Conservation (phyloP, 306 rosid species). For the Cicer pinnatifidum region DNA sequence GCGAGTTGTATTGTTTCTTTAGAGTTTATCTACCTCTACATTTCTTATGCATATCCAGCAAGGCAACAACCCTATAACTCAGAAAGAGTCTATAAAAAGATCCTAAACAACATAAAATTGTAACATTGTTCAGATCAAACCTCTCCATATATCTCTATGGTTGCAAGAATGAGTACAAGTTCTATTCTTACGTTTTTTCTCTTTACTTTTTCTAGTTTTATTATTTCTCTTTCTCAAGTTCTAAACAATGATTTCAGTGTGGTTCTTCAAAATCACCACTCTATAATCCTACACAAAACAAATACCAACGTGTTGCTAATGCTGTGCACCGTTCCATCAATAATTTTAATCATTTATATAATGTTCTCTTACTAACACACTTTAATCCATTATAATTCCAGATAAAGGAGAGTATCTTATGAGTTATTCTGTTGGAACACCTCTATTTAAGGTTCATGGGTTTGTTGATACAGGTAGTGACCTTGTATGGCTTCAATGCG, state of each 20-base stretch:
- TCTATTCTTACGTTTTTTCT: not conserved
- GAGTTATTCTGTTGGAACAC: slow-evolving; percentile 58
- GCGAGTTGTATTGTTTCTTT: too few relatives aligned
- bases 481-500: slow-evolving; percentile 62
- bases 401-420: slow-evolving; percentile 55
- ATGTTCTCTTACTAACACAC: not conserved
- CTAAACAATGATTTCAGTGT: too few relatives aligned
- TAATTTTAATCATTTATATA: slow-evolving; percentile 18
- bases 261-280: too few relatives aligned
- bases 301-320: slow-evolving; percentile 44
- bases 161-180: not conserved
- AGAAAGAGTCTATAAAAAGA: too few relatives aligned
- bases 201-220: not conserved
- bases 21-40: too few relatives aligned
- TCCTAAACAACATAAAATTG: too few relatives aligned
- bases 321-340: slow-evolving; percentile 51
- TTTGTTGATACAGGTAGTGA: slow-evolving; percentile 65
- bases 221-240: too few relatives aligned
- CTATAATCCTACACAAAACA: not conserved
- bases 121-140: too few relatives aligned
- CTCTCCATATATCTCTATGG: too few relatives aligned
- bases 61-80: too few relatives aligned
- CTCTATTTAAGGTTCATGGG: slow-evolving; percentile 46
- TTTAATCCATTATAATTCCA: not conserved
- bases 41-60: too few relatives aligned